These are phyloP conservation scores for Talaromyces trachyspermus DNA, from an alignment of 495 filamentous ascomycete species.

Conservation along the genomic window DNA sequence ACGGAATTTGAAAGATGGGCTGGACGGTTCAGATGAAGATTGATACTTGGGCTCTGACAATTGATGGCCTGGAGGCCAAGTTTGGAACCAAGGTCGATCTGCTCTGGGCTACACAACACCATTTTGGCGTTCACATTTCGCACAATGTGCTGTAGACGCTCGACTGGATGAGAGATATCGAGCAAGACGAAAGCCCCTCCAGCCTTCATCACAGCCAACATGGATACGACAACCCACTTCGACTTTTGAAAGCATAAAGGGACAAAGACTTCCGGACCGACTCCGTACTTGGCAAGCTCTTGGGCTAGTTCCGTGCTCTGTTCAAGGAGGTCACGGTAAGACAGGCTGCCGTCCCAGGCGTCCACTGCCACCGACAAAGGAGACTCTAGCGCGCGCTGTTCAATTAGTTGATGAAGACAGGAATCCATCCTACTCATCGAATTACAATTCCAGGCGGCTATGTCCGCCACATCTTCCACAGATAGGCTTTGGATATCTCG, in stretches of 20 bases:
- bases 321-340: conserved; percentile 39
- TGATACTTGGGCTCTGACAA: too few species aligned
- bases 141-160: too few species aligned
- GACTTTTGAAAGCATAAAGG: conserved; percentile 39
- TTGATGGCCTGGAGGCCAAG: too few species aligned
- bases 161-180: conserved; percentile 37
- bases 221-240: conserved; percentile 27
- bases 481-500: conserved; percentile 11
- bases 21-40: conserved; percentile 15
- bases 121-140: too few species aligned
- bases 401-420: conserved; percentile 30
- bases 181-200: conserved; percentile 46
- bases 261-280: conserved; percentile 26
- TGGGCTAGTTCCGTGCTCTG: conserved; percentile 15
- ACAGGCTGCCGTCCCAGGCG: conserved; percentile 44
- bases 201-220: conserved; percentile 38
- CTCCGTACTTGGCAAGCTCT: conserved; percentile 21
- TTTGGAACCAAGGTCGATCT: too few species aligned
- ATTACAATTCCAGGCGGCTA: too few species aligned
- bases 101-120: too few species aligned
- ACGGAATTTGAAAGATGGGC: neutral
- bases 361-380: conserved; percentile 25
- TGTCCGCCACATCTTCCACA: too few species aligned
- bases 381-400: conserved; percentile 8
- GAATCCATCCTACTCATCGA: too few species aligned